phyloP scores from a whole-genome alignment of 2,329 filamentous ascomycete species.

The Neocucurbitaria cava region DNA sequence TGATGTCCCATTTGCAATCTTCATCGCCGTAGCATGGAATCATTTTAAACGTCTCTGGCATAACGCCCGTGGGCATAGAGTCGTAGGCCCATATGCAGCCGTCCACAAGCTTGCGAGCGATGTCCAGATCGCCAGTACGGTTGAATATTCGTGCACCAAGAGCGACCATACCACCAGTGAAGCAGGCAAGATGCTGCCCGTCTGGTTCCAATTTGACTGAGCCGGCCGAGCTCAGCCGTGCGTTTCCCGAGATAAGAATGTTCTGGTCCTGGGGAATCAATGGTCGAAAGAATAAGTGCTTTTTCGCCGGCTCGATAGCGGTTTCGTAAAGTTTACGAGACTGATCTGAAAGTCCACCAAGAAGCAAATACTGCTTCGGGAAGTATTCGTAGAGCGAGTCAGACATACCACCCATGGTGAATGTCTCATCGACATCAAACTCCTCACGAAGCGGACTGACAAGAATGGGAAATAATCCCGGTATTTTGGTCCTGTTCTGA shows the following conservation, averaged over 20 bases:
- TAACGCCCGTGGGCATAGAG: conserved; percentile 58
- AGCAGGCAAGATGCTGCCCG: conserved; percentile 61
- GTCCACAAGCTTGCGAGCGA: conserved; percentile 59
- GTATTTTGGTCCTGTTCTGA: conserved; percentile 45
- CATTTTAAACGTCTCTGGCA: conserved; percentile 59
- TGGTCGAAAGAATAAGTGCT: conserved; percentile 78
- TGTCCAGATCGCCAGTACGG: conserved; percentile 55
- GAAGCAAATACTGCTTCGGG: conserved; percentile 72
- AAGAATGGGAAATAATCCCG: conserved; percentile 47
- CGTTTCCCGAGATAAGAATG: conserved; percentile 75
- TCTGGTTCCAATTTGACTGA: conserved; percentile 52
- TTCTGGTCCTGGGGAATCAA: conserved; percentile 72
- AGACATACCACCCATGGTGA: conserved; percentile 62
- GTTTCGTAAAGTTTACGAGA: conserved; percentile 77
- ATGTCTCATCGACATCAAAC: conserved; percentile 44
- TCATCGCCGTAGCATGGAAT: conserved; percentile 52
- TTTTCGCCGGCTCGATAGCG: conserved; percentile 70
- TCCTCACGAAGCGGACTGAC: conserved; percentile 41
- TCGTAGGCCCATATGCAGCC: conserved; percentile 65
- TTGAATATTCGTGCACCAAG: conserved; percentile 61
- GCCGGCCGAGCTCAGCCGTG: conserved; percentile 51
- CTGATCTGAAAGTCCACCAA: conserved; percentile 75
- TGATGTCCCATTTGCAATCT: conserved; percentile 54
- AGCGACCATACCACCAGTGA: conserved; percentile 63
- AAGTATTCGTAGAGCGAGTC: conserved; percentile 67